Evolutionary conservation across 441 rosid species (phyloP), one percentile per base, ranked within the genome.

Genomic region (Macaranga tanarius): DNA sequence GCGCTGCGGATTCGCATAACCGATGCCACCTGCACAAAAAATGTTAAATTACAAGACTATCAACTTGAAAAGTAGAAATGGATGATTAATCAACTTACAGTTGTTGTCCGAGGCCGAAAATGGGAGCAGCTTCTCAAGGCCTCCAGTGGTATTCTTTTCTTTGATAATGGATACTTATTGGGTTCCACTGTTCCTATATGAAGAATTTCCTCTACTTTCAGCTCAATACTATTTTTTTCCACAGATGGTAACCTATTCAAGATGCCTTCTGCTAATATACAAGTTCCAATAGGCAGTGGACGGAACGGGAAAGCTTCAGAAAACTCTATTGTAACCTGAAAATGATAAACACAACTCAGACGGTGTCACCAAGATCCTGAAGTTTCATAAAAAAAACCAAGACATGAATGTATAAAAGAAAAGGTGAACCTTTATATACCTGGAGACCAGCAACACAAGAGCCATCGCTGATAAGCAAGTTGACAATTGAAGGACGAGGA

Each of bases 21-120:
- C 23, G 97, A 84, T 25, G 93, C 93, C 80, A 92, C 93, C 99
- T 95, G 76, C 78, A 83, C 11, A 54, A 0, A 52, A n/a, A 71
- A 42, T 42, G 51, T 22, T 38, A 51, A 48, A 59, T 48, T 12
- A 16, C 6, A 48, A 48, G n/a, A 48, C 54, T 13, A 16, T 16
- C 19, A 48, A 48, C 54, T 48, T 48, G 54, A 48, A 16, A 52
- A 0, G 8, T 20, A 22, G 51, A 17, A 5, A 59, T 11, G 38
- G 22, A 58, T n/a, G 58, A 42, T 7, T 42, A 2, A 45, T 17
- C 22, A 59, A 61, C 75, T 74, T 79, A 93, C 97, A 63, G 94
- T 92, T 25, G 96, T 89, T 44, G 99, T 90, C 42, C 97, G 89
- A 8, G 95, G 89, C 52, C 96, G 85, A 81, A 95, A 88, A 79